Evolutionary conservation across 495 filamentous ascomycete species (phyloP).

Genomic region (Penicillium fimorum): DNA sequence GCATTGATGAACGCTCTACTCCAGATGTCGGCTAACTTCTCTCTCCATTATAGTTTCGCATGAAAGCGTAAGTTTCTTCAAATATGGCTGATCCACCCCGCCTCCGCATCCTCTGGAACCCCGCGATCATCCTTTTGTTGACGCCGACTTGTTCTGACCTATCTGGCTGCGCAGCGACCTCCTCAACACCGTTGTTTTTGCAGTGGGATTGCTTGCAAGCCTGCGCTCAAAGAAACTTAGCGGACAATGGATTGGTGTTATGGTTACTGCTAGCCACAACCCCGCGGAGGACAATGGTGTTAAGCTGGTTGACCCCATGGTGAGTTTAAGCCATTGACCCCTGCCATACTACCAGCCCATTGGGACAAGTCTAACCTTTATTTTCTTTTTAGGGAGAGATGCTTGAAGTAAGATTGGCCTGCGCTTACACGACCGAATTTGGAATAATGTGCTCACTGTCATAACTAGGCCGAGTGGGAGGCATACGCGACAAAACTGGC

Average conservation of each 20-base stretch:
- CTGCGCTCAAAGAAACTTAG: constrained; percentile 87
- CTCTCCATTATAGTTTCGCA: constrained; percentile 59
- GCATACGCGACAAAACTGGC: constrained; percentile 79
- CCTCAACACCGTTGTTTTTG: constrained; percentile 88
- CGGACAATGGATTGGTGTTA: constrained; percentile 90
- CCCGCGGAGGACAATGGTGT: constrained; percentile 95
- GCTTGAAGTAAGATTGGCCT: constrained; percentile 64
- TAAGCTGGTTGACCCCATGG: constrained; percentile 96
- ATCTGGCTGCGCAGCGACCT: constrained; percentile 36
- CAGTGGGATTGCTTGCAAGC: constrained; percentile 83
- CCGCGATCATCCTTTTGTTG: constrained; percentile 38
- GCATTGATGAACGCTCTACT: constrained; percentile 9
- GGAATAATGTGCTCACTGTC: constrained; percentile 10
- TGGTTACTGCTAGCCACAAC: constrained; percentile 99
- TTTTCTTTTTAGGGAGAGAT: constrained; percentile 70
- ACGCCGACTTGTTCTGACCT: constrained; percentile 28
- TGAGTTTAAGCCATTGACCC: constrained; percentile 34
- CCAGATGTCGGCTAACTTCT: constrained; percentile 23
- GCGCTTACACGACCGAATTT: not conserved
- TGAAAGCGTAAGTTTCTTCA: constrained; percentile 65
- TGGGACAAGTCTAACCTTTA: constrained; percentile 6
- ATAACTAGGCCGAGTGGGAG: constrained; percentile 74
- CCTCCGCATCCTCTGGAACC: constrained; percentile 33
- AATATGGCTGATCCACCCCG: constrained; percentile 34
- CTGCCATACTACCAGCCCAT: not conserved